Percentiles rank a stretch among this genome's conserved stretches.
These are phyloP conservation scores for Sclerotiophoma versabilis DNA, from an alignment of 2,329 filamentous ascomycete genomes.

Conservation along the genomic window DNA sequence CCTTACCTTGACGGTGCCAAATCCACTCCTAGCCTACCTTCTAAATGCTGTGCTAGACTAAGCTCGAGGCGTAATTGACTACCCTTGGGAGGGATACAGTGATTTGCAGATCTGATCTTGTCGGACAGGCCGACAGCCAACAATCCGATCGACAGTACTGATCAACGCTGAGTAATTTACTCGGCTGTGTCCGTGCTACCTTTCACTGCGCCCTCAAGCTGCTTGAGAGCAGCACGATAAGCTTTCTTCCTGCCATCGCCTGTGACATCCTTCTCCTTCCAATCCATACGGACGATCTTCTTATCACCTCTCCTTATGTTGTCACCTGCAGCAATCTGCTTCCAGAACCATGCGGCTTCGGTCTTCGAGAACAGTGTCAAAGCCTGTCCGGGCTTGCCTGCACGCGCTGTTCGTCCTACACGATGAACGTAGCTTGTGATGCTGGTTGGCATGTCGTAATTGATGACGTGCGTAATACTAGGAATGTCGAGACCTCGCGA, in stretches of 20 bases:
- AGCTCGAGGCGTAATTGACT: neutral
- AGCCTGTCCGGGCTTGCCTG: conserved; percentile 75
- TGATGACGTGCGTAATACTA: conserved; percentile 82
- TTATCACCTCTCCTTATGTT: conserved; percentile 57
- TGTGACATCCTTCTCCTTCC: conserved; percentile 51
- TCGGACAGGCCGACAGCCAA: conserved; percentile 10
- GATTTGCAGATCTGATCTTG: neutral
- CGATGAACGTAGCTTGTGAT: conserved; percentile 88
- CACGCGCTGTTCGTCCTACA: conserved; percentile 88
- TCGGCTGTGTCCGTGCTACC: conserved; percentile 25
- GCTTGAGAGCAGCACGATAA: conserved; percentile 64
- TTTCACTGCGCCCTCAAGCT: conserved; percentile 67
- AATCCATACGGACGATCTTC: conserved; percentile 56
- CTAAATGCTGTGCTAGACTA: neutral
- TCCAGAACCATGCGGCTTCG: conserved; percentile 93
- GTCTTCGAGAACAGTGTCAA: conserved; percentile 86
- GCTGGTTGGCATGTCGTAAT: conserved; percentile 88
- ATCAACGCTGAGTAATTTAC: conserved; percentile 11
- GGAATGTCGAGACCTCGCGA: conserved; percentile 87
- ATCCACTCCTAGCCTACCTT: conserved; percentile 1
- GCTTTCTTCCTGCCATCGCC: conserved; percentile 48
- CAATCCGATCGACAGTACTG: conserved; percentile 2
- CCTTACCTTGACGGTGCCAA: neutral
- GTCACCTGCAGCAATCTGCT: conserved; percentile 71
- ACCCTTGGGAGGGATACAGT: neutral